Conservation (phyloP, 2,329 filamentous ascomycete species). For the Xylariaceae sp. region DNA sequence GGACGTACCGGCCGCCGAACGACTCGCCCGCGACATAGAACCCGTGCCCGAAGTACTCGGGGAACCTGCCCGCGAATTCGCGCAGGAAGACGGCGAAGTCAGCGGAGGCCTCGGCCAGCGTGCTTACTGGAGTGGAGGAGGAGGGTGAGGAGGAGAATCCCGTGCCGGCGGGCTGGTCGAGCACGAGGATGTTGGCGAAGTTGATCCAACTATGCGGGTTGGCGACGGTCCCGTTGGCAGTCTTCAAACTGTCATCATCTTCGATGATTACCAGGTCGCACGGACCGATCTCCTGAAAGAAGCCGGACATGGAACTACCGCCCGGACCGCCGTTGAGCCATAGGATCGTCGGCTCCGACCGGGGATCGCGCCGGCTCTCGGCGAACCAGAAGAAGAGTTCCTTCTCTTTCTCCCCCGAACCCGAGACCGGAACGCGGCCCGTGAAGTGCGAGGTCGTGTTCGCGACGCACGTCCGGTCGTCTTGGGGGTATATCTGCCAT, state of each 20-base stretch:
- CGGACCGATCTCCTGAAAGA: conserved; percentile 9
- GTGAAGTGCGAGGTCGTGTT: conserved; percentile 10
- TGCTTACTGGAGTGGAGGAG: conserved; percentile 1
- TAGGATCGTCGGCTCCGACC: conserved; percentile 2
- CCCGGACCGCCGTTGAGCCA: conserved; percentile 12
- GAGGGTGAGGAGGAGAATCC: conserved; percentile 4
- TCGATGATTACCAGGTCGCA: conserved; percentile 4
- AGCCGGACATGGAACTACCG: conserved; percentile 8
- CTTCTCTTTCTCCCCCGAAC: too few species aligned
- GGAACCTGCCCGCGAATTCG: conserved; percentile 5
- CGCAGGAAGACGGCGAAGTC: conserved; percentile 7
- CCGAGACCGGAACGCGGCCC: conserved; percentile 6
- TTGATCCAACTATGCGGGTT: conserved; percentile 9
- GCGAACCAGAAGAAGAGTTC: conserved; percentile 9
- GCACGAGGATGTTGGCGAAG: conserved; percentile 8
- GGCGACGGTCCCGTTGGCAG: background rate
- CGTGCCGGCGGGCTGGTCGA: conserved; percentile 10
- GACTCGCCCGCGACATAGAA: conserved; percentile 10
- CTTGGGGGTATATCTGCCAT: conserved; percentile 6
- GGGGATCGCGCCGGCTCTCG: conserved; percentile 5
- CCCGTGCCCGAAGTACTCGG: conserved; percentile 6
- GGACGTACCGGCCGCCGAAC: conserved; percentile 7
- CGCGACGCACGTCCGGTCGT: conserved; percentile 8
- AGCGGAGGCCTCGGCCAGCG: conserved; percentile 2
- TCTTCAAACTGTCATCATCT: background rate